A percentile compares a stretch with the other conserved stretches of the same genome.
These are phyloP conservation scores for Trichosporon sp. DNA, from an alignment of 1,284 basidiomycete genomes.

Conservation along the genomic window DNA sequence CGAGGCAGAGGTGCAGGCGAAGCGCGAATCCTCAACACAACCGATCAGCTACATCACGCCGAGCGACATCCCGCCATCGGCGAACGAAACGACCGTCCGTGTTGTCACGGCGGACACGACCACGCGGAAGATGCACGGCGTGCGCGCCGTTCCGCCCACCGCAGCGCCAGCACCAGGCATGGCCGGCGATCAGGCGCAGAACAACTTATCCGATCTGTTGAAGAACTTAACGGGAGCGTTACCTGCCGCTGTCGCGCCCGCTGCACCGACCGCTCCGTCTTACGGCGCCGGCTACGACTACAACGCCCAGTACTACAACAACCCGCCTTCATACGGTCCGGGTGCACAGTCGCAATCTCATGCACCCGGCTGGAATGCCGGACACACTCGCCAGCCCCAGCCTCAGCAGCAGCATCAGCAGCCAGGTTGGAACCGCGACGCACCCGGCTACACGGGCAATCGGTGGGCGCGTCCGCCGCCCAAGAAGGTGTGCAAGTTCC, in stretches of 20 bases:
- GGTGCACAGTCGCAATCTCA: neutral
- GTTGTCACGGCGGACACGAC: conserved; percentile 9
- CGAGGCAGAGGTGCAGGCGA: conserved; percentile 29
- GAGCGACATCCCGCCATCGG: conserved; percentile 14
- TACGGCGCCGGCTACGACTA: neutral
- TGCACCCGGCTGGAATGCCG: neutral
- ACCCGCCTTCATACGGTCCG: neutral
- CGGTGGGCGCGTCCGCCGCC: neutral
- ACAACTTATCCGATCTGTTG: neutral
- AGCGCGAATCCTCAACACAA: conserved; percentile 30
- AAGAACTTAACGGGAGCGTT: neutral
- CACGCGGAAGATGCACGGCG: conserved; percentile 10
- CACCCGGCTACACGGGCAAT: neutral
- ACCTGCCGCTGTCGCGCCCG: neutral
- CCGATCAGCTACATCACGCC: conserved; percentile 20
- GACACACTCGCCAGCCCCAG: neutral
- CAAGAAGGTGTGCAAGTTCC: neutral
- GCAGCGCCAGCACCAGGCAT: neutral
- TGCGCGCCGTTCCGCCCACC: neutral
- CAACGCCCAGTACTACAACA: conserved; percentile 1
- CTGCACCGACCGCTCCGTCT: neutral
- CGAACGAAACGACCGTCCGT: conserved; percentile 24
- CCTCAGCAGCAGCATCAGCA: neutral
- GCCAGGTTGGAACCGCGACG: conserved; percentile 1
- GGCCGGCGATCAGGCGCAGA: neutral